Evolutionary conservation across 2,329 filamentous ascomycete genomes (phyloP).

Genomic region (Fusarium papillatum): DNA sequence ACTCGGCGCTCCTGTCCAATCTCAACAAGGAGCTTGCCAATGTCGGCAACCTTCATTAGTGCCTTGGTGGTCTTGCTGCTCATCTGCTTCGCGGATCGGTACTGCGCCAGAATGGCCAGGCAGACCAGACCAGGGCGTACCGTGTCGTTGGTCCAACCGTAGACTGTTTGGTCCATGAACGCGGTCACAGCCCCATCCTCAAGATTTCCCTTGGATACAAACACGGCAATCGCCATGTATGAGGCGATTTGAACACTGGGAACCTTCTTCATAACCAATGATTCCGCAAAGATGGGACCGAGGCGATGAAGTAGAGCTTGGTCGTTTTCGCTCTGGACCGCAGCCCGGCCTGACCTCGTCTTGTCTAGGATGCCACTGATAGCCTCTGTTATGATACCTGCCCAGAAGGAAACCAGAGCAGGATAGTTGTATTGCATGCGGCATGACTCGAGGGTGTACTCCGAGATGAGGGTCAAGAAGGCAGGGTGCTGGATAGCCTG

Average conservation of each 20-base stretch:
- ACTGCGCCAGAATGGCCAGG: conserved; percentile 85
- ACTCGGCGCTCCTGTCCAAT: conserved; percentile 76
- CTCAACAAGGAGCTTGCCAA: conserved; percentile 71
- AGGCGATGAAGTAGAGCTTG: conserved; percentile 80
- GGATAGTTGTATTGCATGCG: conserved; percentile 81
- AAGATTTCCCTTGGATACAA: conserved; percentile 86
- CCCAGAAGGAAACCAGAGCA: conserved; percentile 90
- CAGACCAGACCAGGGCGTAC: conserved; percentile 82
- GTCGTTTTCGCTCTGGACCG: conserved; percentile 84
- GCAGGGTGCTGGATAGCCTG: conserved; percentile 83
- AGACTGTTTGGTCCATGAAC: conserved; percentile 90
- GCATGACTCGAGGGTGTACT: conserved; percentile 83
- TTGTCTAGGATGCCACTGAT: conserved; percentile 86
- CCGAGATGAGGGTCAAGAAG: conserved; percentile 83
- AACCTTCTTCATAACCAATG: conserved; percentile 80
- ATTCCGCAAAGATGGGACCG: conserved; percentile 81
- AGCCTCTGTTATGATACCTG: conserved; percentile 87
- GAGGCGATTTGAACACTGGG: conserved; percentile 87
- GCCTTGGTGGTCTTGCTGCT: conserved; percentile 79
- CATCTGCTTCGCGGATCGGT: conserved; percentile 78
- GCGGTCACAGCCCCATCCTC: conserved; percentile 85
- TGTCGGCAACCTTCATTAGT: conserved; percentile 72
- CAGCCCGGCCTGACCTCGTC: conserved; percentile 80
- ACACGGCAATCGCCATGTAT: conserved; percentile 91
- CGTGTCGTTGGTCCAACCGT: conserved; percentile 82